Conservation (phyloP, 1,139 yeast species). For the Kodamaea anthophila region DNA sequence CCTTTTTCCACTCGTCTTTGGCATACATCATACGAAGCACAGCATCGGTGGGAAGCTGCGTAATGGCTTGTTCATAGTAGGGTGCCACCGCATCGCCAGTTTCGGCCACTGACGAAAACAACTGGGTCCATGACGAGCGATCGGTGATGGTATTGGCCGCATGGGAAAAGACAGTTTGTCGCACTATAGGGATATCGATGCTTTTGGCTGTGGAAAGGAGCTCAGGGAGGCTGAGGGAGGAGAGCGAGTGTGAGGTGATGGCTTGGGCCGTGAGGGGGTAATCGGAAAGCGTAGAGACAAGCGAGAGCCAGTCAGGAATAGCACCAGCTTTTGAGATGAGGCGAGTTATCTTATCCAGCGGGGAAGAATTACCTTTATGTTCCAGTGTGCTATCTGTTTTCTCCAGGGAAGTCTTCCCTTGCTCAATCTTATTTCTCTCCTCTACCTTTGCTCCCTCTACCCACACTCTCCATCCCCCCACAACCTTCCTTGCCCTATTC, state of each 20-base stretch:
- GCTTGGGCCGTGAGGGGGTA: constrained; percentile 34
- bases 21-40: constrained; percentile 65
- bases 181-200: too few species aligned
- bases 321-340: constrained; percentile 48
- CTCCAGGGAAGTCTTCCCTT: not conserved
- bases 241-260: too few species aligned
- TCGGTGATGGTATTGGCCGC: too few species aligned
- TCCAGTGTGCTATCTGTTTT: not conserved
- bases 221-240: too few species aligned
- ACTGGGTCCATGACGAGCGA: constrained; percentile 51
- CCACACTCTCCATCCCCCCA: constrained; percentile 61
- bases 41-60: constrained; percentile 42
- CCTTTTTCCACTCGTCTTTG: constrained; percentile 53
- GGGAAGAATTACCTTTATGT: not conserved
- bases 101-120: constrained; percentile 43
- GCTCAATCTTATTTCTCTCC: constrained; percentile 41
- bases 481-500: too few species aligned
- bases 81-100: constrained; percentile 30
- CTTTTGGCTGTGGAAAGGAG: too few species aligned
- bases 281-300: constrained; percentile 35
- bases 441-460: constrained; percentile 66
- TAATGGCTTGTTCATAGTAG: constrained; percentile 48
- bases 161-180: too few species aligned
- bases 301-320: constrained; percentile 14
- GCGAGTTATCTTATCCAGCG: constrained; percentile 18